Percentiles rank a stretch among this genome's conserved stretches.
phyloP scores from a whole-genome alignment of 345 rosid species.

The Eucalyptus albens region DNA sequence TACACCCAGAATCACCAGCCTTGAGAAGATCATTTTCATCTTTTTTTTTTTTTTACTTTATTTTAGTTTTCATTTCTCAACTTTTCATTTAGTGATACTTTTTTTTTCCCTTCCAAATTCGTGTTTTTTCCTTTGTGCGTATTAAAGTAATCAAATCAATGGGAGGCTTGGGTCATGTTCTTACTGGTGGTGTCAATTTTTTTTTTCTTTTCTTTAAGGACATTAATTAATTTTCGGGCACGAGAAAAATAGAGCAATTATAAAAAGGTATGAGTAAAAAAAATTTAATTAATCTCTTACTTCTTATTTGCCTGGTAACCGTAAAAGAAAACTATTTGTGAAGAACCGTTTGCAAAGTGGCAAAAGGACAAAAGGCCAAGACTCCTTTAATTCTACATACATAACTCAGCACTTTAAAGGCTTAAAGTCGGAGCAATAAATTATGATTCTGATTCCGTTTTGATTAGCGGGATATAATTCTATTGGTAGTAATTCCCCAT shows the following conservation, averaged over 20 bases:
- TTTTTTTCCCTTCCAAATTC: background rate
- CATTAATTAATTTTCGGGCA: background rate
- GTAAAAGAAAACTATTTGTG: background rate
- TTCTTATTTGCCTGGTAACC: background rate
- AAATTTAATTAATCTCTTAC: background rate
- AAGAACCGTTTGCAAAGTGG: background rate
- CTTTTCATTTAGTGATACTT: background rate
- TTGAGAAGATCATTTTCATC: background rate
- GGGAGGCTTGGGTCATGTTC: background rate
- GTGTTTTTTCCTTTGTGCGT: background rate
- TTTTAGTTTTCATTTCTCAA: background rate
- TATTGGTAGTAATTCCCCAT: background rate
- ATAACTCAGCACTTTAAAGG: background rate
- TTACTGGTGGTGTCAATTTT: background rate
- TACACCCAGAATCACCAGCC: constrained; percentile 3
- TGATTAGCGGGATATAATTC: background rate
- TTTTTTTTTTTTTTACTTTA: background rate
- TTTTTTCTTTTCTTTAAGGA: background rate
- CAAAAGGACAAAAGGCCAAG: background rate
- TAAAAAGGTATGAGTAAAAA: background rate
- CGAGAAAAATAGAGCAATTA: background rate
- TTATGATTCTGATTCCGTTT: background rate
- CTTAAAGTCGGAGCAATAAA: background rate
- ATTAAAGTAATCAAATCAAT: background rate
- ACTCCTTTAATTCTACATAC: background rate